These are phyloP conservation scores for Capsicum chinense DNA, from an alignment of 257 asterid genomes.

Conservation along the genomic window DNA sequence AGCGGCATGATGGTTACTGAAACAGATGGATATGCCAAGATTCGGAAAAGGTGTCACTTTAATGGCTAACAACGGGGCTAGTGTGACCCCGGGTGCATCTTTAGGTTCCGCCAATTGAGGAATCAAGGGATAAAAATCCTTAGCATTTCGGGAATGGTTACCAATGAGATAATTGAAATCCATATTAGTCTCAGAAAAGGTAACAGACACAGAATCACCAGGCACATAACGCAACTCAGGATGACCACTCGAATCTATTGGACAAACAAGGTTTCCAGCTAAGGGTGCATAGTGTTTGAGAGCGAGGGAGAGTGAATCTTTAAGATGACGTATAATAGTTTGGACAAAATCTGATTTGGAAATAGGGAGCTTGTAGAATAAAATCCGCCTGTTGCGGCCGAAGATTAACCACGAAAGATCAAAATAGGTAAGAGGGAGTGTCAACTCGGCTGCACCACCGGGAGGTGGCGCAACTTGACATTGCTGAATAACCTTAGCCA, in stretches of 20 bases:
- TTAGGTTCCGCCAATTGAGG: slow-evolving; percentile 19
- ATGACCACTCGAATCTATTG: neutral
- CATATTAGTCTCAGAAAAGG: neutral
- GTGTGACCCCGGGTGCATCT: neutral
- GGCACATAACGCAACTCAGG: slow-evolving; percentile 22
- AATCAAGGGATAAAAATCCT: slow-evolving; percentile 23
- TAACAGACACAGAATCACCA: slow-evolving; percentile 26
- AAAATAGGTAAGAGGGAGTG: slow-evolving; percentile 36
- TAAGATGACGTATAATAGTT: neutral
- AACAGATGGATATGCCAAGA: slow-evolving; percentile 31
- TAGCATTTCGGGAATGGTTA: neutral
- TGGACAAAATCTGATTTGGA: no score
- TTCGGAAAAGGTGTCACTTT: slow-evolving; percentile 37
- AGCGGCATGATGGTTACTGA: slow-evolving; percentile 29
- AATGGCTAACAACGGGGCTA: slow-evolving; percentile 29
- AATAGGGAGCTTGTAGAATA: no score
- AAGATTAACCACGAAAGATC: slow-evolving; percentile 29
- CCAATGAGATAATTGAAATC: slow-evolving; percentile 26
- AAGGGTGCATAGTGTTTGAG: slow-evolving; percentile 35
- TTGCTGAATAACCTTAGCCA: neutral
- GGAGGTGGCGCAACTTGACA: slow-evolving; percentile 37
- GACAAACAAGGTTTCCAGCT: slow-evolving; percentile 32
- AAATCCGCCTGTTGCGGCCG: neutral
- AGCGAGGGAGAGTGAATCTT: slow-evolving; percentile 31
- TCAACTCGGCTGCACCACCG: neutral